Conservation (phyloP, 805 yeast genomes). For the Saccharomycopsis sp. region DNA sequence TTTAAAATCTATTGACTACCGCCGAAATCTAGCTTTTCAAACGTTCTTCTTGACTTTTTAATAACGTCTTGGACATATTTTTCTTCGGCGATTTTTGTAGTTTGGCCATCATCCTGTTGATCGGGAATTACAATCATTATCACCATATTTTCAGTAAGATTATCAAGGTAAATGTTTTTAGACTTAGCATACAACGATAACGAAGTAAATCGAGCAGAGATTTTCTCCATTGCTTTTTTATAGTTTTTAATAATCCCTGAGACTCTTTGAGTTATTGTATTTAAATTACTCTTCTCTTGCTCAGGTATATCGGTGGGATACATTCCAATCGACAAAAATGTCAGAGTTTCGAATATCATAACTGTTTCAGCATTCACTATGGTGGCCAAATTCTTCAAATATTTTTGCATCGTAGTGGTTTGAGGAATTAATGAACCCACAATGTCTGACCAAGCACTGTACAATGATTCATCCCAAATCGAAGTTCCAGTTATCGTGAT, state of each 20-base stretch:
- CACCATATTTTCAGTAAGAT: constrained; percentile 40
- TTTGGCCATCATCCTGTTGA: constrained; percentile 23
- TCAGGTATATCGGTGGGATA: constrained; percentile 35
- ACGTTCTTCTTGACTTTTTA: constrained; percentile 21
- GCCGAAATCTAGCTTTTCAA: constrained; percentile 17
- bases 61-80: constrained; percentile 17
- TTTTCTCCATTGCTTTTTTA: constrained; percentile 39
- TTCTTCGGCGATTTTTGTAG: constrained; percentile 21
- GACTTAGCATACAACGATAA: constrained; percentile 41
- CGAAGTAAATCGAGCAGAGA: constrained; percentile 38
- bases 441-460: constrained; percentile 95
- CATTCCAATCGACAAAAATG: constrained; percentile 61
- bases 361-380: constrained; percentile 83
- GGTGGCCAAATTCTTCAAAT: constrained; percentile 63
- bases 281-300: constrained; percentile 13
- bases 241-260: constrained; percentile 44
- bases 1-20: constrained; percentile 6
- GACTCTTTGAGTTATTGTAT: constrained; percentile 29
- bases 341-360: constrained; percentile 85
- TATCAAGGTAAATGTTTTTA: constrained; percentile 38
- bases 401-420: constrained; percentile 70
- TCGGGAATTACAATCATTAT: constrained; percentile 39
- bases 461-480: constrained; percentile 94
- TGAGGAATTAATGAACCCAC: constrained; percentile 94
- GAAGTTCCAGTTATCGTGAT: constrained; percentile 81